Conservation (phyloP, 106 monocot species). For the Platanthera guangdongensis region DNA sequence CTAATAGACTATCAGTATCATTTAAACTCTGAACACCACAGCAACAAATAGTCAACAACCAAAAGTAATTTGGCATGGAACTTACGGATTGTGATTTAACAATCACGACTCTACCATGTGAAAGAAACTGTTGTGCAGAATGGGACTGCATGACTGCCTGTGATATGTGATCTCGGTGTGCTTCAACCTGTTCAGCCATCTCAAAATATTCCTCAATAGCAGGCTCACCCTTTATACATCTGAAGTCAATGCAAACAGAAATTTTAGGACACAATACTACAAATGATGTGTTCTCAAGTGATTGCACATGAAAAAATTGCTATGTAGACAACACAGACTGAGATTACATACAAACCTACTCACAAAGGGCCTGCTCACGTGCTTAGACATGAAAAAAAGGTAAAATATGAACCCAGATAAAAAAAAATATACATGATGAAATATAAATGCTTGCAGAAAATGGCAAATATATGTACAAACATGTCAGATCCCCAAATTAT, state of each 20-base stretch:
- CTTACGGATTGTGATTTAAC: conserved; percentile 69
- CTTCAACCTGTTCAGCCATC: conserved; percentile 60
- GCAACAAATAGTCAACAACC: neutral
- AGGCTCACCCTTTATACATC: conserved; percentile 96
- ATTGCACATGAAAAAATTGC: neutral
- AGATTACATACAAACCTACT: neutral
- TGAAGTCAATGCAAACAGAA: conserved; percentile 8
- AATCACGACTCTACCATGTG: conserved; percentile 78
- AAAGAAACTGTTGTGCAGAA: conserved; percentile 59
- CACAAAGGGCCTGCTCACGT: neutral
- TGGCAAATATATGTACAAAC: neutral
- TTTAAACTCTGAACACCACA: neutral
- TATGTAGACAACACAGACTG: conserved; percentile 7
- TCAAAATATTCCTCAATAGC: conserved; percentile 90
- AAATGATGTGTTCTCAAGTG: neutral
- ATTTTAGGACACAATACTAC: neutral
- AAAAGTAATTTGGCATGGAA: neutral
- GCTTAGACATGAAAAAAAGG: neutral
- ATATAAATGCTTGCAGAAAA: neutral
- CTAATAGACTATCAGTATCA: neutral
- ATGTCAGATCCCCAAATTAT: neutral
- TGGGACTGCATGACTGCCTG: conserved; percentile 62
- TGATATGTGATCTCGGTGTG: conserved; percentile 39
- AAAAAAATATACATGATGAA: neutral
- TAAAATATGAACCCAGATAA: neutral